These are phyloP conservation scores for Huiozyma sinensis DNA, from an alignment of 805 yeast species.

Conservation along the genomic window DNA sequence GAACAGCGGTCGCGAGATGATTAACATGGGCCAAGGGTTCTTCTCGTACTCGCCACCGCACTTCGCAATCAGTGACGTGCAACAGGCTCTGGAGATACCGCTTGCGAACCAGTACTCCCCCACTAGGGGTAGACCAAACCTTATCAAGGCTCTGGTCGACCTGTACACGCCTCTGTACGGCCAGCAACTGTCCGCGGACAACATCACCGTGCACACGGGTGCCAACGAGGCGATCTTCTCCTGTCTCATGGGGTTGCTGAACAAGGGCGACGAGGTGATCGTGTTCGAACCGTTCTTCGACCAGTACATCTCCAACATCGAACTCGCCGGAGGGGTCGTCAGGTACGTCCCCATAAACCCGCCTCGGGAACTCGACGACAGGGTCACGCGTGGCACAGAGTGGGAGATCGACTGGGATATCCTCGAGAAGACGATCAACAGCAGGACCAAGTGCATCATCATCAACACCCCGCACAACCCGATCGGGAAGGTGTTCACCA, in stretches of 20 bases:
- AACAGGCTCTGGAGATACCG: slow-evolving; percentile 60
- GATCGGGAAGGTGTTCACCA: slow-evolving; percentile 78
- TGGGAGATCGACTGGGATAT: slow-evolving; percentile 81
- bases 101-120: slow-evolving; percentile 87
- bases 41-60: slow-evolving; percentile 93
- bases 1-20: slow-evolving; percentile 63
- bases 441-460: slow-evolving; percentile 75
- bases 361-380: slow-evolving; percentile 55
- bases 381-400: slow-evolving; percentile 67
- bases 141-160: slow-evolving; percentile 57
- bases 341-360: slow-evolving; percentile 80
- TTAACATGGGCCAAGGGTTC: slow-evolving; percentile 93
- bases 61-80: slow-evolving; percentile 80
- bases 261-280: slow-evolving; percentile 87
- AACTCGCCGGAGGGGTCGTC: slow-evolving; percentile 86
- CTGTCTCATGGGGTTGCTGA: slow-evolving; percentile 71
- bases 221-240: slow-evolving; percentile 94
- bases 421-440: slow-evolving; percentile 57
- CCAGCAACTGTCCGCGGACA: slow-evolving; percentile 23
- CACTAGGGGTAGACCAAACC: slow-evolving; percentile 73
- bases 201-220: slow-evolving; percentile 79
- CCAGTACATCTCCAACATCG: slow-evolving; percentile 90
- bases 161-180: slow-evolving; percentile 57
- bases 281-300: slow-evolving; percentile 97
- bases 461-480: slow-evolving; percentile 96